These are phyloP conservation scores for Metarhizium anisopliae DNA, from an alignment of 2,329 filamentous ascomycete genomes.

Conservation along the genomic window DNA sequence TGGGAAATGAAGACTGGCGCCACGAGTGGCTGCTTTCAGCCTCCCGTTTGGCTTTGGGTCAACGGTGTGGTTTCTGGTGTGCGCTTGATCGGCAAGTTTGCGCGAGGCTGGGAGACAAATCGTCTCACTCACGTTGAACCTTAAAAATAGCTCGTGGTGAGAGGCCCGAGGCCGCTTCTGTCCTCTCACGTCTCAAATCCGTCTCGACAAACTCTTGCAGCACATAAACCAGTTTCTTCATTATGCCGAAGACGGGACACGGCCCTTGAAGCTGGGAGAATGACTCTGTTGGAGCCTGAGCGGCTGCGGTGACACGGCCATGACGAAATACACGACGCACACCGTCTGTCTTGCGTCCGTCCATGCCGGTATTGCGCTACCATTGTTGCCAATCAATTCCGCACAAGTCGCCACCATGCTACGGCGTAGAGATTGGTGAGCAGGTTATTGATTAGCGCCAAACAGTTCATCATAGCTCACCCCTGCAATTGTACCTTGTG, in stretches of 20 bases:
- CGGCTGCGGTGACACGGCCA: neutral
- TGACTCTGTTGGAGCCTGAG: neutral
- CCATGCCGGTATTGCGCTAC: no score
- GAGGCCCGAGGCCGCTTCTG: no score
- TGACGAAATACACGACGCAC: neutral
- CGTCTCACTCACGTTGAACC: no score
- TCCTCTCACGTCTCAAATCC: no score
- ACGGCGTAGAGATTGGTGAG: neutral
- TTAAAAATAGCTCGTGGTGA: no score
- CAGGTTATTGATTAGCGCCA: neutral
- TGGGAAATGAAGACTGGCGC: neutral
- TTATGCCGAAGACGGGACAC: neutral
- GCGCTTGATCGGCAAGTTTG: neutral
- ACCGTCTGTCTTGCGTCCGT: no score
- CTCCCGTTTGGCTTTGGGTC: no score
- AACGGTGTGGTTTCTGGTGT: neutral
- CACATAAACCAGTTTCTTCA: no score
- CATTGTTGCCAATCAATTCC: neutral
- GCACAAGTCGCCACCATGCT: neutral
- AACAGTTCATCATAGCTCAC: constrained; percentile 1
- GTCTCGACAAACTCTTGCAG: no score
- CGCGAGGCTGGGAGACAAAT: neutral
- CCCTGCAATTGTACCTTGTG: neutral
- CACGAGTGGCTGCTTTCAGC: no score
- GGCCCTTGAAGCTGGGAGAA: neutral